These are phyloP conservation scores for Aspergillus pseudoterreus DNA, from an alignment of 2,329 filamentous ascomycete species.

Conservation along the genomic window DNA sequence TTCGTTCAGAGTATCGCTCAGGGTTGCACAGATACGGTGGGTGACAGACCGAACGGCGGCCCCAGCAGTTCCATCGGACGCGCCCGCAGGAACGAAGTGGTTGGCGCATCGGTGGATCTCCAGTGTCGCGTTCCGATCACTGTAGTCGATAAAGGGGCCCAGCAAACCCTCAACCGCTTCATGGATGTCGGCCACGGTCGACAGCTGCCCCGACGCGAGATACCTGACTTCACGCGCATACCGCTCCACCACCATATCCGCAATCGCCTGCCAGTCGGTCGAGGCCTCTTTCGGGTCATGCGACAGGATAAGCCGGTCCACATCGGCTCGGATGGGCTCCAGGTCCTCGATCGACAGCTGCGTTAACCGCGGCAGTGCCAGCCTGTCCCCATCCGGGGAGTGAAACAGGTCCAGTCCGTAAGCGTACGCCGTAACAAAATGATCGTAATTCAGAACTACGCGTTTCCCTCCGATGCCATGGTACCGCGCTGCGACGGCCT, in stretches of 20 bases:
- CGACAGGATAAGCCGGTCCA: slow-evolving; percentile 42
- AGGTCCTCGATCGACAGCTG: slow-evolving; percentile 29
- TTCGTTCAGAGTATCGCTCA: slow-evolving; percentile 22
- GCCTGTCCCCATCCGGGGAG: slow-evolving; percentile 20
- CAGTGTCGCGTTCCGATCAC: slow-evolving; percentile 19
- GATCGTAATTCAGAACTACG: slow-evolving; percentile 46
- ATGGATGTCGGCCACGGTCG: slow-evolving; percentile 20
- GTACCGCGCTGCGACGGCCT: slow-evolving; percentile 28
- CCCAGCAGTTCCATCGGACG: slow-evolving; percentile 19
- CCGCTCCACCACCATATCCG: slow-evolving; percentile 62
- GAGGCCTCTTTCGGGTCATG: slow-evolving; percentile 23
- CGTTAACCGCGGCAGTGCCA: slow-evolving; percentile 38
- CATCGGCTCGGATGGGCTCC: slow-evolving; percentile 37
- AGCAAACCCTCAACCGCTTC: slow-evolving; percentile 26
- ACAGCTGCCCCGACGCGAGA: slow-evolving; percentile 25
- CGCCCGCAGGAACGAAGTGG: slow-evolving; percentile 30
- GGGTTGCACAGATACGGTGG: slow-evolving; percentile 28
- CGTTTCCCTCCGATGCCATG: slow-evolving; percentile 34
- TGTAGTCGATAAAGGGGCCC: slow-evolving; percentile 35
- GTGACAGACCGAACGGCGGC: slow-evolving; percentile 28
- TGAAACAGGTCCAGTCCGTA: slow-evolving; percentile 43
- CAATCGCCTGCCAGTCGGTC: slow-evolving; percentile 64
- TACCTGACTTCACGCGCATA: slow-evolving; percentile 55
- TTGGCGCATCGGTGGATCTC: slow-evolving; percentile 31
- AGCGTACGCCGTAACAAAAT: slow-evolving; percentile 47